Evolutionary conservation across 1,284 basidiomycete species (phyloP).

Genomic region (Ustilago loliicola): DNA sequence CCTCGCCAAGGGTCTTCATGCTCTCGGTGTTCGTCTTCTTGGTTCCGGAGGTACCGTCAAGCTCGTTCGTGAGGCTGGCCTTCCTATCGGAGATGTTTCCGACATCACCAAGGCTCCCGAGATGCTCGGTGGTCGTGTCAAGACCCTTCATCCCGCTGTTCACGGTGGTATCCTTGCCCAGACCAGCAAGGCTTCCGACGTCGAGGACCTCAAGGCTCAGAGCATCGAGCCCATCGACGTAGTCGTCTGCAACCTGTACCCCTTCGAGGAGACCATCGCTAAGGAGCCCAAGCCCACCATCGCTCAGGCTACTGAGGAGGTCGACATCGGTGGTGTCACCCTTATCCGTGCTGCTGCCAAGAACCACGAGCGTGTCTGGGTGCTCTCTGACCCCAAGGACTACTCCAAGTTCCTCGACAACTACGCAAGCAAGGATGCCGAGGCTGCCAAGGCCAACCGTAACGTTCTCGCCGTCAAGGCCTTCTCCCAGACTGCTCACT

Average conservation of each 20-base stretch:
- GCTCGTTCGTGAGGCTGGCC: conserved; percentile 92
- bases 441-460: conserved; percentile 76
- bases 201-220: conserved; percentile 62
- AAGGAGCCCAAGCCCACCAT: conserved; percentile 88
- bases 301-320: conserved; percentile 93
- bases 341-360: conserved; percentile 97
- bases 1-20: conserved; percentile 85
- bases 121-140: conserved; percentile 98
- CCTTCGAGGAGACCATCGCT: conserved; percentile 86
- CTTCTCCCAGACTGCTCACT: conserved; percentile 93
- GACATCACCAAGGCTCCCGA: conserved; percentile 99
- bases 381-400: conserved; percentile 94
- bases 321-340: conserved; percentile 98
- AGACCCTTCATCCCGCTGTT: conserved; percentile 98
- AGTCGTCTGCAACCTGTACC: conserved; percentile 94
- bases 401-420: conserved; percentile 85
- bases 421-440: conserved; percentile 74
- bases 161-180: conserved; percentile 81
- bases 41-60: conserved; percentile 98
- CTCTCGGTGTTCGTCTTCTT: conserved; percentile 86
- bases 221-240: conserved; percentile 67
- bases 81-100: conserved; percentile 94
- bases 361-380: conserved; percentile 82
- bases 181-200: conserved; percentile 64
- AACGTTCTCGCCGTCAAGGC: conserved; percentile 94